These are phyloP conservation scores for Funneliformis geosporum DNA, from an alignment of 192 early-diverging fungal genomes.

Conservation along the genomic window DNA sequence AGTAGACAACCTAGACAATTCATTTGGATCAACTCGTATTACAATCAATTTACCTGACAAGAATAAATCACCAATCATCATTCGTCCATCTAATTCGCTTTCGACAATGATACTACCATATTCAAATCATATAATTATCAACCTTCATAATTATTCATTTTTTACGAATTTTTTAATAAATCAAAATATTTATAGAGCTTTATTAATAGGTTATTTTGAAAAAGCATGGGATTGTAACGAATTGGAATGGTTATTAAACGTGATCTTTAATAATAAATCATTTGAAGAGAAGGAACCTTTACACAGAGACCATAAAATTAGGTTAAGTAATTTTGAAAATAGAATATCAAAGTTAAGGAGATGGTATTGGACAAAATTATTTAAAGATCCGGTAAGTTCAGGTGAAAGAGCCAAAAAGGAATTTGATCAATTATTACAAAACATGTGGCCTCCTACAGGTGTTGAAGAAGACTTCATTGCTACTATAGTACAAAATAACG, in stretches of 20 bases:
- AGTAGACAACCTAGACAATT: background rate
- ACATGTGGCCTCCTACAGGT: background rate
- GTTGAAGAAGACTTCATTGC: background rate
- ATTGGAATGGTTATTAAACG: background rate
- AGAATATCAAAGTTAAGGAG: conserved; percentile 18
- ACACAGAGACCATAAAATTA: conserved; percentile 16
- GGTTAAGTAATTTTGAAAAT: background rate
- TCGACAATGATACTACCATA: background rate
- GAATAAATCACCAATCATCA: conserved; percentile 10
- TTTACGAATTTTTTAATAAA: conserved; percentile 35
- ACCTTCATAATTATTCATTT: conserved; percentile 33
- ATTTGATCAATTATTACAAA: conserved; percentile 27
- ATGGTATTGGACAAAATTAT: conserved; percentile 4
- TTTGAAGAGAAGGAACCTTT: background rate
- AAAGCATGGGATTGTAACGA: conserved; percentile 34
- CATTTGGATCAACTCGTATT: background rate
- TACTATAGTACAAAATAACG: conserved; percentile 15
- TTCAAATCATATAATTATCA: background rate
- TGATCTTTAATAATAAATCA: background rate
- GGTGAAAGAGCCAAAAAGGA: conserved; percentile 12
- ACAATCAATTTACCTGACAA: conserved; percentile 26
- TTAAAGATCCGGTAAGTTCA: background rate
- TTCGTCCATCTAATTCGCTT: background rate
- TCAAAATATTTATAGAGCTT: conserved; percentile 21
- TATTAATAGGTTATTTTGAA: conserved; percentile 32